phyloP scores from a whole-genome alignment of 495 filamentous ascomycete genomes.

The Neurospora sp. region DNA sequence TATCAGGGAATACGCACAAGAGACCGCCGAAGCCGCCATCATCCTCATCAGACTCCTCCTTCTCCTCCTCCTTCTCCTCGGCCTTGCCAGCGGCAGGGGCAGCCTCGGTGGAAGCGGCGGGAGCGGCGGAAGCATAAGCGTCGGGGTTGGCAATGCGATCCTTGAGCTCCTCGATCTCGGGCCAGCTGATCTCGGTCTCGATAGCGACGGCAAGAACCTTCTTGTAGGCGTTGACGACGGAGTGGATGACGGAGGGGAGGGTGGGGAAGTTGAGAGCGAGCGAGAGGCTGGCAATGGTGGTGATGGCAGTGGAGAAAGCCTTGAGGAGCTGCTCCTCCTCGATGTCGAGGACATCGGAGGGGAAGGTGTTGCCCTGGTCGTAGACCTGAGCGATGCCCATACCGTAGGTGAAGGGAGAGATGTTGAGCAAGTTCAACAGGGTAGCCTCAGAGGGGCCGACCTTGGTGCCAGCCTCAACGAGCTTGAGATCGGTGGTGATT shows the following conservation, averaged over 20 bases:
- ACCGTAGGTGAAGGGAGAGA: constrained; percentile 99
- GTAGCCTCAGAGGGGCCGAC: constrained; percentile 98
- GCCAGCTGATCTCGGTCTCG: constrained; percentile 87
- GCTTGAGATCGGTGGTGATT: constrained; percentile 97
- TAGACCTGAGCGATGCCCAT: constrained; percentile 95
- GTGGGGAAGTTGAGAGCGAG: constrained; percentile 91
- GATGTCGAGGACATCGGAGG: constrained; percentile 77
- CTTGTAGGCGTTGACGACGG: constrained; percentile 94
- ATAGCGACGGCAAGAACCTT: constrained; percentile 85
- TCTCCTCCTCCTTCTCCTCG: constrained; percentile 51
- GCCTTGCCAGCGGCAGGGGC: constrained; percentile 44
- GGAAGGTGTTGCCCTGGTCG: constrained; percentile 88
- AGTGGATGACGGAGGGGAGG: constrained; percentile 92
- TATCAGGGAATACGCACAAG: constrained; percentile 41
- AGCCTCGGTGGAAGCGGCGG: constrained; percentile 48
- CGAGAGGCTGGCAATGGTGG: constrained; percentile 80
- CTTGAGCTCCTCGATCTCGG: constrained; percentile 93
- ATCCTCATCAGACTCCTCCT: constrained; percentile 47
- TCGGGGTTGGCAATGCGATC: constrained; percentile 98
- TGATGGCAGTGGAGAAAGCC: constrained; percentile 70
- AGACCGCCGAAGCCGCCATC: constrained; percentile 61
- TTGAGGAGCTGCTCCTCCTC: constrained; percentile 83
- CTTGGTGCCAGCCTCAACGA: constrained; percentile 84
- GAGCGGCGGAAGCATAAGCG: constrained; percentile 75
- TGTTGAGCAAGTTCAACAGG: constrained; percentile 98